Conservation (phyloP, 441 rosid genomes). For the Gossypium trilobum region DNA sequence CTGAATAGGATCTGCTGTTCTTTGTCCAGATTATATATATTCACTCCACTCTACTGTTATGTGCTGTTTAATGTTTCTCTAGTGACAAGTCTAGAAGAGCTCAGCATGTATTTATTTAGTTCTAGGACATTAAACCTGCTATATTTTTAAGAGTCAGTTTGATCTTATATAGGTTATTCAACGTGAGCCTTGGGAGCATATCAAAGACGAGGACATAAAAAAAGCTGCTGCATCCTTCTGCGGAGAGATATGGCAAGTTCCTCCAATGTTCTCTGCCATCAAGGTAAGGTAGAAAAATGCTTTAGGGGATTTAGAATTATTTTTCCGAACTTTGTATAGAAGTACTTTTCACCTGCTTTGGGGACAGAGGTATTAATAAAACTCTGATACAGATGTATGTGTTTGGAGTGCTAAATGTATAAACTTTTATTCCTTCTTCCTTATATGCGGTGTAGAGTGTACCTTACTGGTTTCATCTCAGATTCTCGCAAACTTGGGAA, state of each 20-base stretch:
- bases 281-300: constrained; percentile 46
- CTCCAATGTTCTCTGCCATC: constrained; percentile 97
- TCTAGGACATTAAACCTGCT: constrained; percentile 8
- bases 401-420: neutral
- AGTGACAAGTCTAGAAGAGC: neutral
- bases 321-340: neutral
- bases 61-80: neutral
- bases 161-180: constrained; percentile 54
- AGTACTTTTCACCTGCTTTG: neutral
- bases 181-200: constrained; percentile 95
- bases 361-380: neutral
- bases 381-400: neutral
- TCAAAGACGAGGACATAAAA: constrained; percentile 69
- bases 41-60: neutral
- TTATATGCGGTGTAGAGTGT: neutral
- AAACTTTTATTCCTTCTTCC: neutral
- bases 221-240: constrained; percentile 64
- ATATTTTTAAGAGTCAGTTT: neutral
- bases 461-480: neutral
- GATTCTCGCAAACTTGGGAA: neutral
- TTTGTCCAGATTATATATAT: neutral
- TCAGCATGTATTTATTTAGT: constrained; percentile 9
- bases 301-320: neutral
- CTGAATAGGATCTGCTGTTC: neutral
- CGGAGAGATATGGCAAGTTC: constrained; percentile 99